A percentile compares a stretch with the other conserved stretches of the same genome.
Conservation (phyloP, 2,329 filamentous ascomycete genomes). For the Colletotrichum sp. region DNA sequence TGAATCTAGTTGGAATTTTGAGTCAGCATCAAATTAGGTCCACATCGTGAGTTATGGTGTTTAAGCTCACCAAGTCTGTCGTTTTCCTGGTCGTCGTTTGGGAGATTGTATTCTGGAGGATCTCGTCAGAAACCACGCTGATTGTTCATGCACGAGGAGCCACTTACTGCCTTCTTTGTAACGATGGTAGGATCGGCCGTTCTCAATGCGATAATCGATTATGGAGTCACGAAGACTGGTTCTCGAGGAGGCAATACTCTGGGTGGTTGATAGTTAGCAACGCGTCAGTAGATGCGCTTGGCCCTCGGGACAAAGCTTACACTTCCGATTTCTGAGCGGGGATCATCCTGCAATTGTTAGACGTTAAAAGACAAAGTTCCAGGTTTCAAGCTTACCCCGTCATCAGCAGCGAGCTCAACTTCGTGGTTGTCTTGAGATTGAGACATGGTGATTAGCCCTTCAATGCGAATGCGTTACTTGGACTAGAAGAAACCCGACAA, state of each 20-base stretch:
- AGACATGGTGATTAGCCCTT: too few relatives aligned
- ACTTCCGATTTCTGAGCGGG: neutral
- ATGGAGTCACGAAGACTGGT: neutral
- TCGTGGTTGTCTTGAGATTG: neutral
- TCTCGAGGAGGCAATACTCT: neutral
- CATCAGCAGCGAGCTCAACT: neutral
- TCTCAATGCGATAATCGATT: neutral
- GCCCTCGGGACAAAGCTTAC: too few relatives aligned
- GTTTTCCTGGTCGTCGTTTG: neutral
- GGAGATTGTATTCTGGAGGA: neutral
- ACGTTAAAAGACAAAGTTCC: too few relatives aligned
- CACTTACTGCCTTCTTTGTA: slow-evolving; percentile 20
- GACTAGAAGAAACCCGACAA: too few relatives aligned
- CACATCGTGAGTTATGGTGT: too few relatives aligned
- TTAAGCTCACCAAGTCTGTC: neutral
- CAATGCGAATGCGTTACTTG: too few relatives aligned
- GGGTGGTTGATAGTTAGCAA: too few relatives aligned
- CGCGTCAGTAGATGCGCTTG: too few relatives aligned
- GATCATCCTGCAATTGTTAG: too few relatives aligned
- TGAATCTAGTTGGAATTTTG: too few relatives aligned
- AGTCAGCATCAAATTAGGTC: too few relatives aligned
- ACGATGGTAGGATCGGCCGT: neutral
- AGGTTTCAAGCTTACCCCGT: neutral
- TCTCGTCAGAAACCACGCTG: rapidly evolving
- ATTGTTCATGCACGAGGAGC: too few relatives aligned